Conservation (phyloP, 345 rosid species). For the Gossypium ekmanianum region DNA sequence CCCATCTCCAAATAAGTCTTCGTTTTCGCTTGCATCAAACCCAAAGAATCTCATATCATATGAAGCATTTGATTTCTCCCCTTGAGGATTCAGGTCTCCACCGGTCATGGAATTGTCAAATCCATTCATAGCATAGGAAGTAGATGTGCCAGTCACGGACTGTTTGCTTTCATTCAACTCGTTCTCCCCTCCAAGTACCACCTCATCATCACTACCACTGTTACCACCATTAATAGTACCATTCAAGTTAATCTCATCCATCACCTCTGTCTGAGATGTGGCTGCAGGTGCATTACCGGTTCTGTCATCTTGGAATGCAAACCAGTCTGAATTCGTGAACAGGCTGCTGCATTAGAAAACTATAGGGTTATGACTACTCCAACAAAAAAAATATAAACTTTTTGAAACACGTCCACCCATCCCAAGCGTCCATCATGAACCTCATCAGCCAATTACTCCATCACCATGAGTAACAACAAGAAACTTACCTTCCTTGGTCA, state of each 20-base stretch:
- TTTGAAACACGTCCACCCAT: not conserved
- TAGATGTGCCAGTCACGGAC: constrained; percentile 43
- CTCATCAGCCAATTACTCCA: not conserved
- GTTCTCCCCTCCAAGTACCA: constrained; percentile 75
- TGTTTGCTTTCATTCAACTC: constrained; percentile 51
- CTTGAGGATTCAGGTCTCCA: constrained; percentile 28
- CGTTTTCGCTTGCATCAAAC: constrained; percentile 50
- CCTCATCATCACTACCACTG: constrained; percentile 88
- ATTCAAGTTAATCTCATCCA: constrained; percentile 81
- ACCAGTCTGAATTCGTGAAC: constrained; percentile 96
- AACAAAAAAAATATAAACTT: not conserved
- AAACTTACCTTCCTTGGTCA: constrained; percentile 83
- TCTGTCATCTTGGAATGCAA: constrained; percentile 87
- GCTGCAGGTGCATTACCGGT: constrained; percentile 48
- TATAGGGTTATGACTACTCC: not conserved
- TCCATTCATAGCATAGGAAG: constrained; percentile 39
- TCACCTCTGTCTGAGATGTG: constrained; percentile 50
- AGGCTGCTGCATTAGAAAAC: constrained; percentile 48
- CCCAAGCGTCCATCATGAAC: not conserved
- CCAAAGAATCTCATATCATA: constrained; percentile 42
- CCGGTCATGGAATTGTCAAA: constrained; percentile 20
- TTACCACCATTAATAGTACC: constrained; percentile 56
- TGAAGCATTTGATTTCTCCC: constrained; percentile 34
- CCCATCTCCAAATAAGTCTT: constrained; percentile 53
- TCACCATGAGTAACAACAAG: not conserved